Base-by-base conservation (phyloP, 768 basidiomycete genomes). In the Boletus rubescentipes region DNA sequence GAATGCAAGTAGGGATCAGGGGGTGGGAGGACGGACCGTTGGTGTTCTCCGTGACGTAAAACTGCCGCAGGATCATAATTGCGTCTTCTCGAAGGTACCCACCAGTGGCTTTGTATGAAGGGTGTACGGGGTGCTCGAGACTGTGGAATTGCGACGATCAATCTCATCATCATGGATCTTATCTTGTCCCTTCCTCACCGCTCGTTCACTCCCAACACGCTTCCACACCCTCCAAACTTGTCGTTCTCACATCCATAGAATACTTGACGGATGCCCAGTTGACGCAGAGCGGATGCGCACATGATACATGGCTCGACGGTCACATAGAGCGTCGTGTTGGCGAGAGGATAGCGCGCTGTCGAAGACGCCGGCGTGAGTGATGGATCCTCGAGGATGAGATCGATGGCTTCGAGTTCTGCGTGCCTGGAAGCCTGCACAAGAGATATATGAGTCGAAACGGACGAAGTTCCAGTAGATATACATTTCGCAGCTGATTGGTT, bases 281-380 rank as follows among this genome's bases (percentile, higher is more conserved):
- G 97, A 49, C 96, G 82, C 32, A 99, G 79, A 11, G 96, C 97
- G 21, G 92, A 93, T 12, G 94, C 93, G 61, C 97, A 99, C 97
- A 98, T 98, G 69, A 98, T 93, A 72, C 97, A 99, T 0, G 96
- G 97, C 72, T 99, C 96, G 49, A 99, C 97, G 5, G 97, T 99
- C 47, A 98, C 97, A 69, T 98, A 99, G 29, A 98, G 83, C 3
- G 84, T 90, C 20, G 92, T 95, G 10, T 82, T 77, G 1, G 79
- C 78, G 16, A 99, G 79, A 6, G 91, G 91, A 54, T 90, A 83
- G 40, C 69, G 63, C 0, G 70, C 47, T n/a, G 68, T 55, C 18
- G 54, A 49, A 5, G 58, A 45, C 32, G 69, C 64, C 21, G 83
- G 81, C 9, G 88, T 87, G 58, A 89, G 79, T 15, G 64, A 49